A percentile compares a stretch with the other conserved stretches of the same genome.
Conservation (phyloP, 345 rosid genomes). For the Gossypium sturtianum region DNA sequence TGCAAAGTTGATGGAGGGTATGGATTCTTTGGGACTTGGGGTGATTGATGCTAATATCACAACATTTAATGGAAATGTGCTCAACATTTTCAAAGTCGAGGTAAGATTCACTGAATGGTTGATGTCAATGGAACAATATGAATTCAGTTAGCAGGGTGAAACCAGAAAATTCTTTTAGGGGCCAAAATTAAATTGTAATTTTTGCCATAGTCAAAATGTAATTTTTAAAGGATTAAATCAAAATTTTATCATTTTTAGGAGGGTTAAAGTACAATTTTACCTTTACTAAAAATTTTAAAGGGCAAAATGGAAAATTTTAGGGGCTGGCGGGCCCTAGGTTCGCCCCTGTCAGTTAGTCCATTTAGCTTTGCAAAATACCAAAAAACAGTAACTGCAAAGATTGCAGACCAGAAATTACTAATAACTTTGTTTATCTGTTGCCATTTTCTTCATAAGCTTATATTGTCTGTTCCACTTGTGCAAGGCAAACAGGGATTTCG, state of each 20-base stretch:
- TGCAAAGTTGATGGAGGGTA: constrained; percentile 47
- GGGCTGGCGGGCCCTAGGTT: too few species aligned
- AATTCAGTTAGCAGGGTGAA: too few species aligned
- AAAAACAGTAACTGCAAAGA: neutral
- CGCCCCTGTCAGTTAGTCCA: neutral
- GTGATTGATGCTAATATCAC: constrained; percentile 70
- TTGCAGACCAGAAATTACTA: neutral
- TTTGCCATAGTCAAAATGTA: rapidly evolving
- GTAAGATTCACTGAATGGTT: constrained; percentile 25
- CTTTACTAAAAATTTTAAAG: too few species aligned
- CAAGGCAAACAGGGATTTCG: constrained; percentile 26
- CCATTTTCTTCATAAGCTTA: neutral
- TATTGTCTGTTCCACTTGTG: neutral
- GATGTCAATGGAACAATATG: neutral
- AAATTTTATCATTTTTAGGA: too few species aligned
- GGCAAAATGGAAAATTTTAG: too few species aligned
- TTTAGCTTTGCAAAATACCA: neutral
- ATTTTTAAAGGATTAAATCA: too few species aligned
- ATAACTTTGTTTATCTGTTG: neutral
- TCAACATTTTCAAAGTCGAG: constrained; percentile 59
- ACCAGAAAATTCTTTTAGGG: too few species aligned
- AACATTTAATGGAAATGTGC: constrained; percentile 39
- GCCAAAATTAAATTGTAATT: too few species aligned
- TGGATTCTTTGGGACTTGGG: constrained; percentile 46
- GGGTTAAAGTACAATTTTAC: too few species aligned